A percentile compares a stretch with the other conserved stretches of the same genome.
phyloP scores from a whole-genome alignment of 2,329 filamentous ascomycete genomes.

The Talaromyces sp. region DNA sequence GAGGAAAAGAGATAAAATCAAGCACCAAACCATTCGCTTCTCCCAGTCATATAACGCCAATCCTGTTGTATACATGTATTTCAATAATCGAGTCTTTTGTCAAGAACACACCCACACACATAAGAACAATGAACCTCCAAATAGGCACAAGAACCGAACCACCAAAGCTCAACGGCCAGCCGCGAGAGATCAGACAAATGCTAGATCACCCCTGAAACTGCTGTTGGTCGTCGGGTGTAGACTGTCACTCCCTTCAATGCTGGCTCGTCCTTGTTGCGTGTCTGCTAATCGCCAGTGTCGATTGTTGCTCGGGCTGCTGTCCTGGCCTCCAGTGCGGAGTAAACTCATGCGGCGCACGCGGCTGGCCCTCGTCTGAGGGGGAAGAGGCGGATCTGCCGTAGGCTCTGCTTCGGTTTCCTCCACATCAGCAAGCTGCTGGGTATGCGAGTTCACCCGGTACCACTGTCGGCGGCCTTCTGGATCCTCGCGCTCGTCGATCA shows the following conservation, averaged over 20 bases:
- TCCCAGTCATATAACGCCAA: background rate
- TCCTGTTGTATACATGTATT: no score
- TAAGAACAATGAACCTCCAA: no score
- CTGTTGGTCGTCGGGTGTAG: constrained; percentile 16
- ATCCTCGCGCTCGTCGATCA: constrained; percentile 17
- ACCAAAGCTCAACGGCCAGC: background rate
- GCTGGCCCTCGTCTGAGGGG: background rate
- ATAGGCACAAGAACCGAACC: background rate
- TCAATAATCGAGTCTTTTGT: no score
- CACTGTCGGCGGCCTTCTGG: constrained; percentile 16
- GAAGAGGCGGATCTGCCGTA: background rate
- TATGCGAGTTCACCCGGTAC: constrained; percentile 16
- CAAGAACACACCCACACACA: no score
- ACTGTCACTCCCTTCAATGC: constrained; percentile 13
- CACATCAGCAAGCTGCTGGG: constrained; percentile 6
- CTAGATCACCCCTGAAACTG: constrained; percentile 22
- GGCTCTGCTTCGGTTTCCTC: constrained; percentile 1
- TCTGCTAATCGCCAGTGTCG: constrained; percentile 14
- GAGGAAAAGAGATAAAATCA: background rate
- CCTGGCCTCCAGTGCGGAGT: constrained; percentile 16
- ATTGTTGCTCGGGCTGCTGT: constrained; percentile 12
- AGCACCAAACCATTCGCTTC: background rate
- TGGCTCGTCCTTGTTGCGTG: constrained; percentile 14
- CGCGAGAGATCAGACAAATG: constrained; percentile 21
- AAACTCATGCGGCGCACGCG: constrained; percentile 17